A percentile compares a stretch with the other conserved stretches of the same genome.
phyloP scores from a whole-genome alignment of 75 land plant genomes.

The Isoetes taiwanensis region DNA sequence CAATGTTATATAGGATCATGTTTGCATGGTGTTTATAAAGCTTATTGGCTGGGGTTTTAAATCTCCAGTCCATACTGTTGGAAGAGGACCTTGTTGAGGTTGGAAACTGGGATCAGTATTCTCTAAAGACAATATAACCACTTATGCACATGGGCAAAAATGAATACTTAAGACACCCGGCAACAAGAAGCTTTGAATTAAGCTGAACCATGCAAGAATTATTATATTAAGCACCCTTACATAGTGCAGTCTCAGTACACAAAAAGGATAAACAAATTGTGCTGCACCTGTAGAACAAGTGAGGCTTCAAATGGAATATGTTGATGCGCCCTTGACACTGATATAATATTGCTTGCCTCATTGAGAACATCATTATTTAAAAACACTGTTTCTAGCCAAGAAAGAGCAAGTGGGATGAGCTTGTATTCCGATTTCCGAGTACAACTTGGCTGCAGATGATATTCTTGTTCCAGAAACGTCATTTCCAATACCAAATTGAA shows the following conservation, averaged over 20 bases:
- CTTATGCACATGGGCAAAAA: background rate
- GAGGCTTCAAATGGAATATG: constrained; percentile 68
- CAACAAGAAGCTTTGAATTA: background rate
- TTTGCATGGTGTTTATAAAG: constrained; percentile 38
- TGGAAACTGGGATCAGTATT: background rate
- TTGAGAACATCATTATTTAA: constrained; percentile 31
- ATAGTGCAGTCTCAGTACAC: background rate
- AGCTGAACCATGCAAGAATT: background rate
- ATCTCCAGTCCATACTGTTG: constrained; percentile 13
- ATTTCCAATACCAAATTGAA: too few relatives aligned
- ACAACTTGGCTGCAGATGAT: too few relatives aligned
- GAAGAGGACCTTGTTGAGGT: constrained; percentile 66
- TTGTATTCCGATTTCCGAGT: too few relatives aligned
- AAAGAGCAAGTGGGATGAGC: constrained; percentile 67
- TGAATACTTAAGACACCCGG: background rate
- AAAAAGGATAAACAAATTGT: background rate
- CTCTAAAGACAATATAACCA: background rate
- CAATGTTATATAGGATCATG: constrained; percentile 47
- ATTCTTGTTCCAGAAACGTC: too few relatives aligned
- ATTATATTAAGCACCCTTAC: background rate
- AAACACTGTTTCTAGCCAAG: constrained; percentile 89
- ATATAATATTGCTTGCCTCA: constrained; percentile 9
- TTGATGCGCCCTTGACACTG: constrained; percentile 46
- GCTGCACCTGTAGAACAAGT: constrained; percentile 52
- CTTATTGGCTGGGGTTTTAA: constrained; percentile 7